Evolutionary conservation across 2,329 filamentous ascomycete species (phyloP), one percentile per base, ranked within the genome.

Genomic region (Trichoderma gracile): DNA sequence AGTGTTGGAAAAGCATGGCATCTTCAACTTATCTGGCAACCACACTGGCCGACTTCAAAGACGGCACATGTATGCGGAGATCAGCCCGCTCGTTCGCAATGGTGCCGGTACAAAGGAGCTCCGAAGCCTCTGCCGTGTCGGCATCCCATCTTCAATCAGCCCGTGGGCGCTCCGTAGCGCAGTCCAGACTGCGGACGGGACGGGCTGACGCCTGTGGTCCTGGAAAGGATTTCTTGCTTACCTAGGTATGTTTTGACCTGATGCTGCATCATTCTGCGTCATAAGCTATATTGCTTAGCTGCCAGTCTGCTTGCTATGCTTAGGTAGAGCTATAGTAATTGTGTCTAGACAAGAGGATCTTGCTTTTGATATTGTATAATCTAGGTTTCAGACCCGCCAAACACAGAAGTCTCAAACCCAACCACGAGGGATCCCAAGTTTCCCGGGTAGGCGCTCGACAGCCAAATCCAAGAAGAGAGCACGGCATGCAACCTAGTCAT

Each of bases 401-500:
- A 40, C 5, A 3, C 15, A 19, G 2, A 15, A 45, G 10, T 23
- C 25, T 9, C 14, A n/a, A 19, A 45, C 3, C 30, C 10, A 38
- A 14, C 7, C 27, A 23, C 7, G 25, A n/a, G 43, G n/a, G 9
- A 15, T 8, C 40, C 30, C 23, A 19, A 14, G 27, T 12, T 30
- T 62, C 3, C 19, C 40, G 59, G 59, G 42, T 54, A 54, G 59
- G 17, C 46, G 56, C 56, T 17, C 21, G 17, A 40, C 23, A 59
- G 17, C 15, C 47, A n/a, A 21, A 17, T 17, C 14, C 12, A 42
- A 61, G 40, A 38, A 21, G 40, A 15, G 59, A 62, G 49, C 59
- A 62, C 59, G 59, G 59, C 59, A 62, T 62, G 27, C 19, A 38
- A 49, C 42, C 49, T 38, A 21, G 47, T 6, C 59, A 62, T 62